phyloP scores from a whole-genome alignment of 2,329 filamentous ascomycete species.

The Hypoxylon sp. region DNA sequence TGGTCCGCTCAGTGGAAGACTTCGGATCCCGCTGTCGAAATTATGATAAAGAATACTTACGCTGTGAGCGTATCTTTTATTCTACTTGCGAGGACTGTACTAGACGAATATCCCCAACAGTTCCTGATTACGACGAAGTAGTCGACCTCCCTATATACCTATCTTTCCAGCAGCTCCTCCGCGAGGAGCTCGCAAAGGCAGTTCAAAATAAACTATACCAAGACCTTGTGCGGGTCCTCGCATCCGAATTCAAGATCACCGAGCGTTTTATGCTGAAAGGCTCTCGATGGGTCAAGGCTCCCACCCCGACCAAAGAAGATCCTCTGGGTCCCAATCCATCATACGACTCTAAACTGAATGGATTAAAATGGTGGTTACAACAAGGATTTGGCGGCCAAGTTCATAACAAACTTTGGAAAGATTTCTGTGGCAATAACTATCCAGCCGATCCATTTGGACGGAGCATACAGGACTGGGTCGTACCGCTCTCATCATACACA shows the following conservation, averaged over 20 bases:
- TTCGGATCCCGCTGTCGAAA: background rate
- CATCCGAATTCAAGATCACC: slow-evolving; percentile 19
- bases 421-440: background rate
- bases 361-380: slow-evolving; percentile 24
- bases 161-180: slow-evolving; percentile 14
- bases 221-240: slow-evolving; percentile 16
- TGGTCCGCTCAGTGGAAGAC: background rate
- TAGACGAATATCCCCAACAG: background rate
- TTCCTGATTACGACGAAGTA: background rate
- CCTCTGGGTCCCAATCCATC: slow-evolving; percentile 24
- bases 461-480: background rate
- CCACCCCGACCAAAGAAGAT: background rate
- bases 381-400: slow-evolving; percentile 11
- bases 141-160: background rate
- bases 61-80: slow-evolving; percentile 35
- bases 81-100: slow-evolving; percentile 23
- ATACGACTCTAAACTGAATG: slow-evolving; percentile 12
- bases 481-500: background rate
- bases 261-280: slow-evolving; percentile 28
- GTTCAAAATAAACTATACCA: slow-evolving; percentile 16
- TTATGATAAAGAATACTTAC: background rate
- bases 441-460: background rate
- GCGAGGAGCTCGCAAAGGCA: background rate
- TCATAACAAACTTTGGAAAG: background rate
- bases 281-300: slow-evolving; percentile 21